These are phyloP conservation scores for Phalaenopsis equestris DNA, from an alignment of 106 monocot genomes.

Conservation along the genomic window DNA sequence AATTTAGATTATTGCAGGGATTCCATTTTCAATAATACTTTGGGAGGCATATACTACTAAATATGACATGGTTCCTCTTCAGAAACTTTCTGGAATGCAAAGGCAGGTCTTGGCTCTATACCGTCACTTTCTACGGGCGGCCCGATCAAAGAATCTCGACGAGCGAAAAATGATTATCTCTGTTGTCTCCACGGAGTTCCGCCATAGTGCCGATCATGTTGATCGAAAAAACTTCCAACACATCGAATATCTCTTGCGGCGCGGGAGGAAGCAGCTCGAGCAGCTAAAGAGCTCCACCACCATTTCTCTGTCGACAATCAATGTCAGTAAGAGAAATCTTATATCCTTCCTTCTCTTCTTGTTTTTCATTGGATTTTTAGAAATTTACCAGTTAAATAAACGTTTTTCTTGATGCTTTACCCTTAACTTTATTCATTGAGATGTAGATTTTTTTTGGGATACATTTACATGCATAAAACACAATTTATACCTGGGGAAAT, in stretches of 20 bases:
- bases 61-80: conserved; percentile 36
- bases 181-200: conserved; percentile 73
- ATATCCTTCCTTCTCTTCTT: not conserved
- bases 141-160: conserved; percentile 51
- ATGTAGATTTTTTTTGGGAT: too few species aligned
- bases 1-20: not conserved
- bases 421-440: too few species aligned
- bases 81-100: conserved; percentile 73
- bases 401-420: too few species aligned
- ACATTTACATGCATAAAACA: too few species aligned
- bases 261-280: conserved; percentile 82
- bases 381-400: too few species aligned
- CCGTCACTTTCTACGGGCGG: conserved; percentile 72
- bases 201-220: conserved; percentile 44
- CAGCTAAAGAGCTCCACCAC: conserved; percentile 63
- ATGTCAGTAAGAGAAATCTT: conserved; percentile 4
- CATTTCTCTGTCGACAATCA: conserved; percentile 46
- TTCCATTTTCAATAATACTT: not conserved
- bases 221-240: conserved; percentile 77
- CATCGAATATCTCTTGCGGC: conserved; percentile 74
- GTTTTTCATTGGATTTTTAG: too few species aligned
- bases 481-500: too few species aligned
- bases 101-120: conserved; percentile 75
- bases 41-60: not conserved
- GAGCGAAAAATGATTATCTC: conserved; percentile 57